phyloP scores from a whole-genome alignment of 2,329 filamentous ascomycete species.

The Hypocrella siamensis region DNA sequence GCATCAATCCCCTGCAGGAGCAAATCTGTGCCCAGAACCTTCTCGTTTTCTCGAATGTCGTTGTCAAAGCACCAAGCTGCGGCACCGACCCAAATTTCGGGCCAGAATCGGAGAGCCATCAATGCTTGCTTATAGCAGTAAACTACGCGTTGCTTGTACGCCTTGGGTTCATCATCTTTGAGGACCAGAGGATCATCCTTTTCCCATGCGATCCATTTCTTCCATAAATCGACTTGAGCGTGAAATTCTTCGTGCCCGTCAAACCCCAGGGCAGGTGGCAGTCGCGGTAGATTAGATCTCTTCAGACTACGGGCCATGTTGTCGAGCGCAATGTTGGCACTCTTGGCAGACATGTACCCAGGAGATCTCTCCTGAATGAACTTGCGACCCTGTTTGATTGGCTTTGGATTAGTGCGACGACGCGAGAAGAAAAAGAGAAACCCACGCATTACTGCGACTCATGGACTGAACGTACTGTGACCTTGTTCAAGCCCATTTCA shows the following conservation, averaged over 20 bases:
- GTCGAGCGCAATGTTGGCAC: conserved; percentile 77
- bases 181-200: conserved; percentile 82
- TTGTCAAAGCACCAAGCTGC: conserved; percentile 85
- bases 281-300: conserved; percentile 60
- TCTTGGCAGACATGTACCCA: conserved; percentile 90
- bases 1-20: conserved; percentile 69
- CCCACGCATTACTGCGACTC: too few relatives aligned
- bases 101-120: conserved; percentile 89
- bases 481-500: conserved; percentile 85
- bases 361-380: conserved; percentile 87
- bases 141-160: conserved; percentile 63
- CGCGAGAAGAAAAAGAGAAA: too few relatives aligned
- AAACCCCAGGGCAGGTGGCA: conserved; percentile 74
- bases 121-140: conserved; percentile 89
- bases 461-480: conserved; percentile 49
- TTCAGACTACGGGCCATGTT: conserved; percentile 67
- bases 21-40: conserved; percentile 53
- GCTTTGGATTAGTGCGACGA: background rate
- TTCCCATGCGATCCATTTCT: conserved; percentile 89
- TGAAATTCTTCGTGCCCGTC: conserved; percentile 74
- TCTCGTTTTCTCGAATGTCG: conserved; percentile 45
- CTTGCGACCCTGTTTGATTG: conserved; percentile 59
- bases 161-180: conserved; percentile 61
- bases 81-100: conserved; percentile 89
- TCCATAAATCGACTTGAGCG: conserved; percentile 79